phyloP scores from a whole-genome alignment of 805 yeast species.

The Pichia nakasei region DNA sequence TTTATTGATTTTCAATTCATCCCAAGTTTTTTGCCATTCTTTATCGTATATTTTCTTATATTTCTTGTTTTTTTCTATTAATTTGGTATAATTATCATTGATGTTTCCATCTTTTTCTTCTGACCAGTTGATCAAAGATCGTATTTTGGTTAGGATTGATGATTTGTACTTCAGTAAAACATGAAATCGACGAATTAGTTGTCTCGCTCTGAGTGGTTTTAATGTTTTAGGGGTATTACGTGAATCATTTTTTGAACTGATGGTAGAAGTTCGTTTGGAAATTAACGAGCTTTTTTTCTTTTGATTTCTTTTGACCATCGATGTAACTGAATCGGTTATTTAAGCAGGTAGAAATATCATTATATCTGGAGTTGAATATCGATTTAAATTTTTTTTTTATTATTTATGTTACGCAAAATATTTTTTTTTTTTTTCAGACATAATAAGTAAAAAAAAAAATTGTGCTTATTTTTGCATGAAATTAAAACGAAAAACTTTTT shows the following conservation, averaged over 20 bases:
- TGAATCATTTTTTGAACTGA: not conserved
- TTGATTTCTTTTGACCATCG: slow-evolving; percentile 2
- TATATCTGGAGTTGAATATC: too few relatives aligned
- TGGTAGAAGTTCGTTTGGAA: slow-evolving; percentile 1
- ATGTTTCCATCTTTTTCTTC: not conserved
- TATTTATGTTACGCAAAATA: too few relatives aligned
- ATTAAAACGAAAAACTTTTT: not conserved
- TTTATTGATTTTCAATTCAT: slow-evolving; percentile 18
- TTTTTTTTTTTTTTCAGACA: too few relatives aligned
- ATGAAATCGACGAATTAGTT: slow-evolving; percentile 71
- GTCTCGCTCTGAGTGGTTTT: slow-evolving; percentile 66
- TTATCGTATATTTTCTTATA: slow-evolving; percentile 6
- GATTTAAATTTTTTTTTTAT: too few relatives aligned
- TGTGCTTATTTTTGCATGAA: too few relatives aligned
- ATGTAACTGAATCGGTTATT: not conserved
- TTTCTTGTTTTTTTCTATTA: slow-evolving; percentile 7
- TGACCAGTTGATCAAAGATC: not conserved
- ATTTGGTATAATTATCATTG: slow-evolving; percentile 11
- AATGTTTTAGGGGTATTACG: slow-evolving; percentile 32
- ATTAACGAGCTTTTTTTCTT: slow-evolving; percentile 19
- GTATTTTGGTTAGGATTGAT: slow-evolving; percentile 25
- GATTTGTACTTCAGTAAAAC: slow-evolving; percentile 51
- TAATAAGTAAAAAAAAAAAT: too few relatives aligned
- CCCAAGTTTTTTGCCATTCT: slow-evolving; percentile 6
- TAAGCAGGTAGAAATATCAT: too few relatives aligned